Evolutionary conservation across 306 rosid species (phyloP), one percentile per base, ranked within the genome.

Genomic region (Begonia peltatifolia): DNA sequence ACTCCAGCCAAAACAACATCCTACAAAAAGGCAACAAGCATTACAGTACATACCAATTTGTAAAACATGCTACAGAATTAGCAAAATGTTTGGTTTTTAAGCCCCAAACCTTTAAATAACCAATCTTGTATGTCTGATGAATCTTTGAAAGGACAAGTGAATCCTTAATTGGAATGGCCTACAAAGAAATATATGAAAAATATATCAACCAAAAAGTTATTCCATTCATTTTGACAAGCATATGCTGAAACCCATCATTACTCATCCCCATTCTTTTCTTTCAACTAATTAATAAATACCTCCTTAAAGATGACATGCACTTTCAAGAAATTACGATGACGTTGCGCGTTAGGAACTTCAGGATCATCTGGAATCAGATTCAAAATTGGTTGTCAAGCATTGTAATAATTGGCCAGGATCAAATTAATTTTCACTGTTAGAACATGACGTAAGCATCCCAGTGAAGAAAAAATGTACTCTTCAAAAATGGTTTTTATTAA

Each of bases 121-220:
- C 93, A 84, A 89, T 69, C 78, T 92, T 79, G 68, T 89, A 89
- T 12, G 97, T 84, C 77, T 89, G 97, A 61, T 89, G 97, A 73
- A 89, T 89, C 89, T 79, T 89, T 36, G 95, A 86, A 66, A 89
- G 65, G 44, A 83, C 95, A 62, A 60, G 23, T 9, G 73, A 74
- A 68, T 84, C 84, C 70, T 84, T 89, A 63, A 84, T 89, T 18
- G 95, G 97, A 67, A 89, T 78, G 47, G 97, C 97, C 97, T 89
- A 59, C 64, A 67, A 60, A 42, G 68, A 54, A 42, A 41, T 12
- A 50, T 49, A 41, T 9, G n/a, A 41, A 60, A 30, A 47, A 14
- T 15, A 14, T 11, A 30, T 15, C 8, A 38, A 64, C 51, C 30
- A 23, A 1, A 10, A 52, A 17, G 17, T 47, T 61, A 30, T 38